Evolutionary conservation across 1,139 yeast genomes (phyloP), one percentile per base, ranked within the genome.

Genomic region (Ashbya aceris): DNA sequence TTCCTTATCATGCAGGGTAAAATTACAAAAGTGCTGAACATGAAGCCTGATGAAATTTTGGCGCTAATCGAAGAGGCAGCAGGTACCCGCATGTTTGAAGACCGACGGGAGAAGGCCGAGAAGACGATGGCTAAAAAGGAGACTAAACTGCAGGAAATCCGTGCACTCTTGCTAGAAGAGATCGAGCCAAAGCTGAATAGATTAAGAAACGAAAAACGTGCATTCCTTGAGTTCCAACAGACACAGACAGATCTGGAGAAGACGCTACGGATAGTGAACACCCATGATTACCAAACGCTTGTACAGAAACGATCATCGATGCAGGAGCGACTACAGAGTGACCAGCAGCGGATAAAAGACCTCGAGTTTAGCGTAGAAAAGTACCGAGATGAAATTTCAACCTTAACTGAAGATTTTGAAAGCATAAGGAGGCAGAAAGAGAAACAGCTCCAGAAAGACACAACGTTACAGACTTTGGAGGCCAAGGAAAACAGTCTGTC

Each of bases 1-100:
- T 93, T 93, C 63, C 71, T 93, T 54, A 93, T 93, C 56, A 91
- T 93, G 98, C 99, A 93, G 65, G 99, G 99, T 46, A 83, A 86
- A 58, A 93, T 93, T 64, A 93, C 98, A 30, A 91, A 93, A 61
- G 97, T 93, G 45, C 72, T 93, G 56, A 91, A 93, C 62, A 91
- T 91, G 98, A 87, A 85, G 56, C 94, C 98, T 1, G 67, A 77
- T 2, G 98, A 93, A 60, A 84, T 89, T 30, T 66, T 93, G 52
- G 80, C 96, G 2, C 71, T 91, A 52, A 87, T 93, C 46, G 98
- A 91, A 65, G 99, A 93, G 65, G 98, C 98, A 0, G 96, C 98
- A 0, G 98, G 99, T 7, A 93, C 98, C 0, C 76, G 94, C 49
- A 85, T 93, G 71, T 93, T 86, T 59, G 98, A 91, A 61, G 95